Base-by-base conservation (phyloP, 495 filamentous ascomycete genomes). In the Penicillium pancosmium region DNA sequence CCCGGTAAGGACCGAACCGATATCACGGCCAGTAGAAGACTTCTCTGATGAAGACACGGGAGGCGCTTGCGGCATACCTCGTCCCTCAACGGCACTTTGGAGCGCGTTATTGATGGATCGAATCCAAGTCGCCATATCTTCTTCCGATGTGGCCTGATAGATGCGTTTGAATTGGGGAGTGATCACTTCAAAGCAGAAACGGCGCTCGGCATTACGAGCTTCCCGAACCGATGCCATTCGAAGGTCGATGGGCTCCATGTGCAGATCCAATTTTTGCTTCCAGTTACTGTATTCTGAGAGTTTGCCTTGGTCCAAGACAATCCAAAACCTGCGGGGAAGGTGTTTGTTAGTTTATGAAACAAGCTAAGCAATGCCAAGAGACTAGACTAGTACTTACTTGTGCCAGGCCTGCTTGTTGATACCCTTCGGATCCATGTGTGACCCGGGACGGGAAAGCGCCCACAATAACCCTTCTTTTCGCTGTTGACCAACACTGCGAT, bases 331-430 rank as follows among this genome's bases (percentile, higher is more conserved):
- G 60, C 12, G 16, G 25, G 53, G 27, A 25, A 38, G 61, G 2
- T 46, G 11, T 4, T 25, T 69, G 48, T 49, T 50, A 25, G 25
- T 6, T 16, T n/a, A 31, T 50, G 8, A 21, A 33, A 13, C 9
- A 25, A 57, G 60, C 60, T 9, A 61, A 43, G 25, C 15, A 10
- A 60, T 68, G 33, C 69, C 55, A 21, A 54, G n/a, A 43, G 18
- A 5, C 15, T 40, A 40, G 36, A 13, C 10, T 19, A 38, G 36
- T 50, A 84, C 89, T 71, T 86, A 98, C 93, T 99, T 99, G 68
- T 99, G 94, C 95, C 94, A 98, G 53, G 91, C 93, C 71, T 94
- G 91, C 66, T 98, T 97, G 68, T 97, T 97, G 52, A 98, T 81
- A 7, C 90, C 91, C 63, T 93, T 91, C 4, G 95, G 95, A 69